These are phyloP conservation scores for Elsinoe ampelina DNA, from an alignment of 2,329 filamentous ascomycete genomes.

Conservation along the genomic window DNA sequence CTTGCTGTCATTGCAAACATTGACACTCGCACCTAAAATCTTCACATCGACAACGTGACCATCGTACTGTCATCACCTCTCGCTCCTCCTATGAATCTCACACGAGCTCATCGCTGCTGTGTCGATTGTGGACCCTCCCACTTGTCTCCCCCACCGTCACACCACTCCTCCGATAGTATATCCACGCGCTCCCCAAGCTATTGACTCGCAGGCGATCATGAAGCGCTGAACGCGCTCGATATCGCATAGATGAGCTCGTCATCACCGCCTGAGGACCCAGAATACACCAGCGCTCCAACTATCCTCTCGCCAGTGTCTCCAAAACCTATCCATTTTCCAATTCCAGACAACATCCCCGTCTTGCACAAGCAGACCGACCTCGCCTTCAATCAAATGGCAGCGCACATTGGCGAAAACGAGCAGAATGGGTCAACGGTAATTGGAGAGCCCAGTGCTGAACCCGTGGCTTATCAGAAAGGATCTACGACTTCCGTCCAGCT, in stretches of 20 bases:
- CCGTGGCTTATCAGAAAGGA: not conserved
- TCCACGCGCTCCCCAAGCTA: not conserved
- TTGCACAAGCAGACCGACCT: slow-evolving; percentile 64
- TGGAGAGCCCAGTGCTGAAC: too few species aligned
- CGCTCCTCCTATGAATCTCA: not conserved
- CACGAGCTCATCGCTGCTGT: not conserved
- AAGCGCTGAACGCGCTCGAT: slow-evolving; percentile 21
- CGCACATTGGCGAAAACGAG: not conserved
- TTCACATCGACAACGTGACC: too few species aligned
- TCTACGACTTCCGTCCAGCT: not conserved
- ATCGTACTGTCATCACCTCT: not conserved
- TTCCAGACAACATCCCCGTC: slow-evolving; percentile 60
- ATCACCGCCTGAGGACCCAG: slow-evolving; percentile 44
- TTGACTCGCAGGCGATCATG: slow-evolving; percentile 6
- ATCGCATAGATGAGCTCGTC: slow-evolving; percentile 46
- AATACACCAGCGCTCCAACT: slow-evolving; percentile 52
- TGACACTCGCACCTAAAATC: not conserved
- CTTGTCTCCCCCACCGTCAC: not conserved
- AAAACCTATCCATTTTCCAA: slow-evolving; percentile 57
- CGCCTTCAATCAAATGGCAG: slow-evolving; percentile 54
- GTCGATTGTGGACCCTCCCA: not conserved
- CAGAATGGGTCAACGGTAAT: not conserved
- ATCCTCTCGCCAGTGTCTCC: slow-evolving; percentile 59
- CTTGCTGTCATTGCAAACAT: not conserved
- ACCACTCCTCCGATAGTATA: not conserved